Evolutionary conservation across 768 basidiomycete genomes (phyloP).

Genomic region (Tulasnella sp.): DNA sequence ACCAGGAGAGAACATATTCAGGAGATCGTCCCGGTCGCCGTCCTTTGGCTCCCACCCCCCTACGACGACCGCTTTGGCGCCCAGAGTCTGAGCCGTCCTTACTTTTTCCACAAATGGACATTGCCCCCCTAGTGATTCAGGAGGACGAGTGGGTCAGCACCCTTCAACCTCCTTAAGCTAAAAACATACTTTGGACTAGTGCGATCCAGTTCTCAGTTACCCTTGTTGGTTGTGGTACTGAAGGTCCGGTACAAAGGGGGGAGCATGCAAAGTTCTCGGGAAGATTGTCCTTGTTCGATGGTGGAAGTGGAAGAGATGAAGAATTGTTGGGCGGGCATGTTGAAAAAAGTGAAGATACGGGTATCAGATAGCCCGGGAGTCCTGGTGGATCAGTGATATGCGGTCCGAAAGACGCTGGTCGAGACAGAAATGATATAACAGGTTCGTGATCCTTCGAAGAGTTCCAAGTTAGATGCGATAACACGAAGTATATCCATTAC

Average conservation of each 20-base stretch:
- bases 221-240: conserved; percentile 46
- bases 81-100: conserved; percentile 62
- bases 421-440: conserved; percentile 54
- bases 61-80: conserved; percentile 87
- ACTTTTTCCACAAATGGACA: conserved; percentile 92
- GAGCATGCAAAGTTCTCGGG: conserved; percentile 62
- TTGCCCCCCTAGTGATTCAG: conserved; percentile 45
- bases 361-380: conserved; percentile 68
- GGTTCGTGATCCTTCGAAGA: conserved; percentile 29
- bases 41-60: conserved; percentile 64
- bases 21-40: conserved; percentile 68
- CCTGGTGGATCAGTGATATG: conserved; percentile 46
- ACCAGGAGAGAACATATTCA: conserved; percentile 94
- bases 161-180: neutral
- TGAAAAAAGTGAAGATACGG: conserved; percentile 59
- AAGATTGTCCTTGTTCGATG: conserved; percentile 12
- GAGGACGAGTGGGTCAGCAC: neutral
- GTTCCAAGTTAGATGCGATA: neutral
- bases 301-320: conserved; percentile 34
- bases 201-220: conserved; percentile 80
- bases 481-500: neutral
- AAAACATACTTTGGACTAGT: conserved; percentile 61
- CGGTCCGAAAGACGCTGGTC: conserved; percentile 71
- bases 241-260: conserved; percentile 55
- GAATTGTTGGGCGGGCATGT: conserved; percentile 42